Percentiles rank a stretch among this genome's conserved stretches.
Conservation (phyloP, 768 basidiomycete genomes). For the Mycena epipterygia region DNA sequence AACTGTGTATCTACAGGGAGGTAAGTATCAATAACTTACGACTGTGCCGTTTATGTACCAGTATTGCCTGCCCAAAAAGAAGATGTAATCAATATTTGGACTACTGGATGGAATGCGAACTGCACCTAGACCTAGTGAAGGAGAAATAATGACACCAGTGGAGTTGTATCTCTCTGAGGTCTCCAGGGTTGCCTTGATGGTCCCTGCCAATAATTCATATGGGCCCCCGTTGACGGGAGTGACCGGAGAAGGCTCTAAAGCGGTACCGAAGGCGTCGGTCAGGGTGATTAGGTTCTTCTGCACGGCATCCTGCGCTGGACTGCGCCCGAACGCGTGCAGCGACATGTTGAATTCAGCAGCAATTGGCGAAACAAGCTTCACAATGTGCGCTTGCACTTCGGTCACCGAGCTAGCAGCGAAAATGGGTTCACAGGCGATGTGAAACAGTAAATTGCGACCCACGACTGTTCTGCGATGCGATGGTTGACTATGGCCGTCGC, state of each 20-base stretch:
- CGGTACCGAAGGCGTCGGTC: conserved; percentile 52
- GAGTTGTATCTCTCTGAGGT: conserved; percentile 39
- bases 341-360: conserved; percentile 53
- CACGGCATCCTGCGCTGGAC: conserved; percentile 17
- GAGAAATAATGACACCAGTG: conserved; percentile 36
- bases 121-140: conserved; percentile 49
- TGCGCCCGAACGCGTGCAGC: conserved; percentile 51
- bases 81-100: not conserved
- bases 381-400: conserved; percentile 44
- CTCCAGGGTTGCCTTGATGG: conserved; percentile 53
- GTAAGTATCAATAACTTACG: not conserved
- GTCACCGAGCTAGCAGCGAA: conserved; percentile 45
- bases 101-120: conserved; percentile 34
- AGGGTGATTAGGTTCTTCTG: conserved; percentile 48
- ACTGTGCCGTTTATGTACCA: conserved; percentile 36
- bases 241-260: conserved; percentile 62
- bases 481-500: conserved; percentile 62
- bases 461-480: conserved; percentile 60
- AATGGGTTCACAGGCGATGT: not conserved
- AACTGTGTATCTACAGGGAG: conserved; percentile 40
- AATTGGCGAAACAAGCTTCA: conserved; percentile 47
- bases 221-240: conserved; percentile 46
- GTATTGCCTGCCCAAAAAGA: not conserved
- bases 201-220: conserved; percentile 52
- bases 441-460: conserved; percentile 8